Percentiles rank a stretch among this genome's conserved stretches.
Evolutionary conservation across 2,329 filamentous ascomycete genomes (phyloP).

Genomic region (Aspergillus sp.): DNA sequence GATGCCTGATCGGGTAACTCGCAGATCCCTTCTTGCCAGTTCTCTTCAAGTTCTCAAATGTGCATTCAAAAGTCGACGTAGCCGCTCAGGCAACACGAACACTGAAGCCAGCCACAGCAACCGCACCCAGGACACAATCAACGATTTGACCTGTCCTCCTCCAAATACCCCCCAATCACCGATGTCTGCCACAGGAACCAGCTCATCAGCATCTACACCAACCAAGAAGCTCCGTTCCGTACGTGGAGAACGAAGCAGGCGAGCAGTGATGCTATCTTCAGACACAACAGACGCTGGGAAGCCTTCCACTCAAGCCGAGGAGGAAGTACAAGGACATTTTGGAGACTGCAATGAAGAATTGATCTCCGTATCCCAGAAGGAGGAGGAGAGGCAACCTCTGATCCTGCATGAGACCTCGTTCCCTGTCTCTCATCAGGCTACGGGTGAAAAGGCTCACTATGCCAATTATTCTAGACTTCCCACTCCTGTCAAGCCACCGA

Average conservation of each 20-base stretch:
- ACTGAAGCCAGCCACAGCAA: background rate
- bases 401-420: background rate
- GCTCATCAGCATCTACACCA: background rate
- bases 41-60: slow-evolving; percentile 24
- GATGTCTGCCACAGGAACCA: background rate
- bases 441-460: background rate
- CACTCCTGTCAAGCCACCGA: slow-evolving; percentile 14
- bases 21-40: slow-evolving; percentile 18
- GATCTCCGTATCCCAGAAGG: background rate
- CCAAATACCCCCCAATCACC: background rate
- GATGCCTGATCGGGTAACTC: slow-evolving; percentile 17
- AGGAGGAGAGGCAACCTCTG: background rate
- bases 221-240: background rate
- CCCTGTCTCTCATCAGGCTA: slow-evolving; percentile 7
- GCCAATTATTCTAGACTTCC: slow-evolving; percentile 16
- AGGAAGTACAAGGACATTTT: background rate
- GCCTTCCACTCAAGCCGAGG: background rate
- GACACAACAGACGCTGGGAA: background rate
- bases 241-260: background rate
- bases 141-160: background rate
- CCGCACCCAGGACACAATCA: background rate
- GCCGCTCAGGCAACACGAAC: background rate
- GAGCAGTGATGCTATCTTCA: background rate
- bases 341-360: background rate
- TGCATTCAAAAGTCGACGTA: slow-evolving; percentile 15